Conservation (phyloP, 2,329 filamentous ascomycete species). For the Scortechinia acanthostroma region DNA sequence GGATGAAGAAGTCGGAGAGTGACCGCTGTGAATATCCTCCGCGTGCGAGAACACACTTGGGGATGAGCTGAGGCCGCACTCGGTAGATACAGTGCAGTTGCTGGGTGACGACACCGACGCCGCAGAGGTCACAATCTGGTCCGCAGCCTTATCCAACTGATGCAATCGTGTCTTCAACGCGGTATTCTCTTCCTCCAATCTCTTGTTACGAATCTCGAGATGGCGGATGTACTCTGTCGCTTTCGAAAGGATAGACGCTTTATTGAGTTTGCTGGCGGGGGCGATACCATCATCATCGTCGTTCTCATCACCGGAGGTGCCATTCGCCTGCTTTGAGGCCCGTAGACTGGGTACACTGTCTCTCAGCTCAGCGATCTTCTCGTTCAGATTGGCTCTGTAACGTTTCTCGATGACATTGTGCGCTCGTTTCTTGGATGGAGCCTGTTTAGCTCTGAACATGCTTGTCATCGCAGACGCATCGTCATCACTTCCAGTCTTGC, state of each 20-base stretch:
- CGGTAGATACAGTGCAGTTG: conserved; percentile 23
- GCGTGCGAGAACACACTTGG: conserved; percentile 27
- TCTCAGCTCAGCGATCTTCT: conserved; percentile 71
- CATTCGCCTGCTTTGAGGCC: conserved; percentile 13
- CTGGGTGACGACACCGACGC: conserved; percentile 27
- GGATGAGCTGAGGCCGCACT: conserved; percentile 21
- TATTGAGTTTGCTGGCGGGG: conserved; percentile 56
- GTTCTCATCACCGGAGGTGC: conserved; percentile 15
- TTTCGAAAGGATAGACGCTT: conserved; percentile 58
- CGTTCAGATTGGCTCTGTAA: conserved; percentile 76
- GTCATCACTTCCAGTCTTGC: conserved; percentile 1
- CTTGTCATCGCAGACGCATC: background rate
- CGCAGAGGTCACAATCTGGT: conserved; percentile 25
- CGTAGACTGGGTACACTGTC: conserved; percentile 69
- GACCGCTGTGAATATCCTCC: conserved; percentile 21
- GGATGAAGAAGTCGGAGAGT: conserved; percentile 15
- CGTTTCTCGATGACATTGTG: conserved; percentile 84
- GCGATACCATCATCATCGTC: conserved; percentile 41
- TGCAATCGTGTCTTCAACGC: conserved; percentile 46
- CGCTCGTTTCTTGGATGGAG: conserved; percentile 64
- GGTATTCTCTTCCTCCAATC: conserved; percentile 47
- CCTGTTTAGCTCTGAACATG: background rate
- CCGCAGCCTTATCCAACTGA: conserved; percentile 39
- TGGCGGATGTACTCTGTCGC: conserved; percentile 62
- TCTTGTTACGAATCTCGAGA: conserved; percentile 53